Evolutionary conservation across 2,329 filamentous ascomycete species (phyloP), one percentile per base, ranked within the genome.

Genomic region (Fusarium transvaalense): DNA sequence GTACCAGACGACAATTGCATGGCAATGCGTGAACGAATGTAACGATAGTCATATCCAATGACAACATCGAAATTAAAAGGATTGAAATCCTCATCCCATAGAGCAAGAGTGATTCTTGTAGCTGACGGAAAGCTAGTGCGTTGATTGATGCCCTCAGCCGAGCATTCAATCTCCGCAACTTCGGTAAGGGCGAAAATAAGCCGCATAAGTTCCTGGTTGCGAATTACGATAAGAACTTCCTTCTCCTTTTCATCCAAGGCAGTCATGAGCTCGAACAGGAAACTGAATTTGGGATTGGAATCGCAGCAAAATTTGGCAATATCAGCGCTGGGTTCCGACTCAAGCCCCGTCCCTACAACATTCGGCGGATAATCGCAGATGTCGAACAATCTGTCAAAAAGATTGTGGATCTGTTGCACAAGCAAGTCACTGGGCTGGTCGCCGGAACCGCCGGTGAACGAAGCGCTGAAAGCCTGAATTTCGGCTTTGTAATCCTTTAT

Each of bases 261-360:
- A 14, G 60, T 34, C 59, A 70, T 47, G 6, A 91, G 78, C 64
- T 89, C 86, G 43, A 82, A 84, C 8, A 89, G 71, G 68, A 91
- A 90, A 32, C 82, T 83, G 68, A 86, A 88, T 68, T 91, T 91
- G 56, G 85, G 79, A 74, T 88, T 90, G 12, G 86, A 84, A 53
- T 84, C 84, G 56, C 84, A 81, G 3, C 84, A 82, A 66, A 88
- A 86, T 71, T 84, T 88, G 68, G 83, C 83, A 54, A 82, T 78
- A 23, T 83, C 80, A 6, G 76, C 72, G 10, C 81, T 71, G 4
- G 80, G 75, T 56, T 86, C 62, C 5, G 71, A 66, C 25, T 78
- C 77, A 14, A 82, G 72, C 4, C 76, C 73, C 10, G 84, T 78
- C n/a, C 82, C 82, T 25, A 84, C 77, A 38, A 84, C 76, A 35